Conservation (phyloP, 169 alveolate genomes). For the Cryptosporidium sp. region DNA sequence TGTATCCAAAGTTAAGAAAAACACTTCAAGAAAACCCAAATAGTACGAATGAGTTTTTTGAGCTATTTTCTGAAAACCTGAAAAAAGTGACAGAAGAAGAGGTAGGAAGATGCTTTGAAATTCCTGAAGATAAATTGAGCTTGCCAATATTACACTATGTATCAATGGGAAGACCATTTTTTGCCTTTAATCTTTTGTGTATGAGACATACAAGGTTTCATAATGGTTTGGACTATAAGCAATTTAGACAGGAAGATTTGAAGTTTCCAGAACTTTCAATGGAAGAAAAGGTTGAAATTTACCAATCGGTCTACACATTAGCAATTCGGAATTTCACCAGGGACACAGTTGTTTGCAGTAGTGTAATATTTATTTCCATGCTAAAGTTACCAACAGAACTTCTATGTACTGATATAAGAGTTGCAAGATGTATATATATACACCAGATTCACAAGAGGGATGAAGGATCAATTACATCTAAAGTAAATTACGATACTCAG, state of each 20-base stretch:
- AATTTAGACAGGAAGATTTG: background rate
- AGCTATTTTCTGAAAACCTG: slow-evolving; percentile 1
- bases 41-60: background rate
- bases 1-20: slow-evolving; percentile 13
- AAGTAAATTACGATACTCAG: slow-evolving; percentile 16
- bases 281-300: slow-evolving; percentile 29
- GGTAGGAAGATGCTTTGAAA: background rate
- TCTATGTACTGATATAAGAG: slow-evolving; percentile 54
- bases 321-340: slow-evolving; percentile 68
- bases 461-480: background rate
- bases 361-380: slow-evolving; percentile 54
- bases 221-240: background rate
- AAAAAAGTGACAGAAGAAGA: background rate
- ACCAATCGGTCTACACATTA: slow-evolving; percentile 24
- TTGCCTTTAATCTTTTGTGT: slow-evolving; percentile 75
- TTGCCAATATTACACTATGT: slow-evolving; percentile 78
- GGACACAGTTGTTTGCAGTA: slow-evolving; percentile 26
- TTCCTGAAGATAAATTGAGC: slow-evolving; percentile 7
- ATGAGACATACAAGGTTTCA: slow-evolving; percentile 24
- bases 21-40: slow-evolving; percentile 1
- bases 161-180: slow-evolving; percentile 79
- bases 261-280: slow-evolving; percentile 3
- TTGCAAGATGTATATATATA: slow-evolving; percentile 67
- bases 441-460: slow-evolving; percentile 28
- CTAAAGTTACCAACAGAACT: slow-evolving; percentile 36